Evolutionary conservation across 176 grass and related monocot species (phyloP).

Genomic region (Miscanthus lutarioriparius): DNA sequence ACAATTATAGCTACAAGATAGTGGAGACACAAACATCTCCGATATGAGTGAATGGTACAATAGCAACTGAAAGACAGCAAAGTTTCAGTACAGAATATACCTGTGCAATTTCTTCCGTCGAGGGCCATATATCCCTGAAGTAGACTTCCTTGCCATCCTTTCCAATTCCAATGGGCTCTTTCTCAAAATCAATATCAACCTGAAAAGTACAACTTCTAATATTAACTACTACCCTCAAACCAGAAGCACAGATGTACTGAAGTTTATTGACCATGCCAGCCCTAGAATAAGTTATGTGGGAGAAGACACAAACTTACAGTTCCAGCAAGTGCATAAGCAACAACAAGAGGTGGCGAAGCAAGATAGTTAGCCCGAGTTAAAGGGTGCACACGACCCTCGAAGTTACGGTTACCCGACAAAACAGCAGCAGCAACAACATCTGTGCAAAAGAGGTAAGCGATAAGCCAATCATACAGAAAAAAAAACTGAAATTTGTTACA

Average conservation of each 20-base stretch:
- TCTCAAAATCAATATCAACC: constrained; percentile 99
- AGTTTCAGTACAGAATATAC: constrained; percentile 42
- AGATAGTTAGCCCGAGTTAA: constrained; percentile 89
- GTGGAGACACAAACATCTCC: constrained; percentile 8
- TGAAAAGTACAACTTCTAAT: constrained; percentile 43
- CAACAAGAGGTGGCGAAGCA: constrained; percentile 86
- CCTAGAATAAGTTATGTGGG: not conserved
- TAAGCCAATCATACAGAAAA: not conserved
- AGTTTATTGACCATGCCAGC: not conserved
- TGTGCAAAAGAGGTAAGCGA: constrained; percentile 21
- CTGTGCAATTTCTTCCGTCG: constrained; percentile 87
- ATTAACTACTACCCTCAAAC: constrained; percentile 2
- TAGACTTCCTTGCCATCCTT: constrained; percentile 85
- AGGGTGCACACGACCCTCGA: constrained; percentile 89
- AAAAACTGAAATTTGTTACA: not conserved
- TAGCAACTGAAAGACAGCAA: constrained; percentile 1
- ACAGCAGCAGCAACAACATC: constrained; percentile 96
- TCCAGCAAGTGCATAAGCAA: constrained; percentile 93
- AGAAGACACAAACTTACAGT: constrained; percentile 47
- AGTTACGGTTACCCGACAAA: constrained; percentile 87
- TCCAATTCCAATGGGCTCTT: constrained; percentile 82
- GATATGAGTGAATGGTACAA: not conserved
- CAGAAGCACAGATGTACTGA: not conserved
- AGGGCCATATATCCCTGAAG: constrained; percentile 97
- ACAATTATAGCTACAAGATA: constrained; percentile 19